A percentile compares a stretch with the other conserved stretches of the same genome.
These are phyloP conservation scores for Tolypocladium capitatum DNA, from an alignment of 2,329 filamentous ascomycete genomes.

Conservation along the genomic window DNA sequence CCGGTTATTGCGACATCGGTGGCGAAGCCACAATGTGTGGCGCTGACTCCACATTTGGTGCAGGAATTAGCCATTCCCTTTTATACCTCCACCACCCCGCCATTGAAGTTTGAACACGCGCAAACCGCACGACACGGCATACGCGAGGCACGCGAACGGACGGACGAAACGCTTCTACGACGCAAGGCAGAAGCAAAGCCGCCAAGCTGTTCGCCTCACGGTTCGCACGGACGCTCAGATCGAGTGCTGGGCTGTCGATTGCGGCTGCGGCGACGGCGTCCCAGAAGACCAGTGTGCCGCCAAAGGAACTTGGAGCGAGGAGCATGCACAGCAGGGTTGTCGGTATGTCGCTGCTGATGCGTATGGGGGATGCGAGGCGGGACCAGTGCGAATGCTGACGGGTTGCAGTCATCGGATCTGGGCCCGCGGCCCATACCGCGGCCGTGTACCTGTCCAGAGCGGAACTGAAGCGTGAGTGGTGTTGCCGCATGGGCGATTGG, in stretches of 20 bases:
- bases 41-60: too few species aligned
- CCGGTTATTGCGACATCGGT: conserved; percentile 2
- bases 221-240: conserved; percentile 63
- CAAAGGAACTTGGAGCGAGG: conserved; percentile 25
- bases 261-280: conserved; percentile 54
- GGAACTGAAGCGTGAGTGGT: conserved; percentile 63
- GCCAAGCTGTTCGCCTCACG: conserved; percentile 88
- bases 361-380: not conserved
- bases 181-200: conserved; percentile 13
- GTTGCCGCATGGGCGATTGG: not conserved
- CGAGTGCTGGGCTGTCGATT: conserved; percentile 60
- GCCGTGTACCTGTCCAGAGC: conserved; percentile 92
- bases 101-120: not conserved
- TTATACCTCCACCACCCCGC: too few species aligned
- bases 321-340: conserved; percentile 92
- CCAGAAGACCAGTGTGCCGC: conserved; percentile 28
- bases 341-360: conserved; percentile 44
- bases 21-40: too few species aligned
- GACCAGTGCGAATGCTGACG: not conserved
- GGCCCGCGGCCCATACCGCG: conserved; percentile 93
- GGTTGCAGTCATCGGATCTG: conserved; percentile 67
- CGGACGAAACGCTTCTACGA: not conserved
- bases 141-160: not conserved
- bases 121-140: not conserved
- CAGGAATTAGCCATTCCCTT: too few species aligned